phyloP scores from a whole-genome alignment of 2,329 filamentous ascomycete species.

The Pseudogymnoascus sp. region DNA sequence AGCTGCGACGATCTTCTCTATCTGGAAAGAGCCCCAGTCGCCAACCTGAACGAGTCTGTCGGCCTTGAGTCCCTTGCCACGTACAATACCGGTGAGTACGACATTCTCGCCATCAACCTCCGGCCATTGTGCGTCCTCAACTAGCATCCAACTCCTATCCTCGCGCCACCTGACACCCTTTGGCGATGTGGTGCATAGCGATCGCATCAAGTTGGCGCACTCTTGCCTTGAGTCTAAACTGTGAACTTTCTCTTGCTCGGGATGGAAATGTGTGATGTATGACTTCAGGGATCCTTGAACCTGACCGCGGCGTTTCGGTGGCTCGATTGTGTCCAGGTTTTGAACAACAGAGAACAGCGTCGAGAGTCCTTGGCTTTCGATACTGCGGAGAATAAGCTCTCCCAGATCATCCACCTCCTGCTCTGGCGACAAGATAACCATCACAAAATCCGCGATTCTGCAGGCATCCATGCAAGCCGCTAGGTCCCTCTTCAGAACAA shows the following conservation, averaged over 20 bases:
- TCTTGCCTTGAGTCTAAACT: slow-evolving; percentile 84
- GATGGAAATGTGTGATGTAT: slow-evolving; percentile 91
- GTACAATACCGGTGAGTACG: slow-evolving; percentile 73
- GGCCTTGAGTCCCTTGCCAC: slow-evolving; percentile 79
- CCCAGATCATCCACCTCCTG: slow-evolving; percentile 78
- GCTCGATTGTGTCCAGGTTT: slow-evolving; percentile 67
- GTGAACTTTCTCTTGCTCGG: slow-evolving; percentile 82
- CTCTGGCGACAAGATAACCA: slow-evolving; percentile 74
- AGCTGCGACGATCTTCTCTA: slow-evolving; percentile 78
- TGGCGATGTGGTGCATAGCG: slow-evolving; percentile 81
- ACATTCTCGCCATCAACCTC: slow-evolving; percentile 53
- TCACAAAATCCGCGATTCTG: slow-evolving; percentile 80
- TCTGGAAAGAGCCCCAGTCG: slow-evolving; percentile 89
- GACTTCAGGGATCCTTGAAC: slow-evolving; percentile 78
- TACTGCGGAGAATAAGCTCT: slow-evolving; percentile 73
- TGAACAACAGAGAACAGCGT: slow-evolving; percentile 84
- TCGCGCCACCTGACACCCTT: slow-evolving; percentile 96
- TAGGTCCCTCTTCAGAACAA: slow-evolving; percentile 66
- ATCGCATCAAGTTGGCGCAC: slow-evolving; percentile 81
- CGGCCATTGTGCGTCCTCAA: slow-evolving; percentile 72
- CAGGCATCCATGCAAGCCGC: slow-evolving; percentile 76
- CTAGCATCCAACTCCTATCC: slow-evolving; percentile 88
- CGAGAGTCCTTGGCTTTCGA: slow-evolving; percentile 91
- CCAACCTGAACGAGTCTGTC: slow-evolving; percentile 86
- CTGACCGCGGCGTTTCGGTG: slow-evolving; percentile 67